These are phyloP conservation scores for Crithidia sp. DNA, from an alignment of 208 protist species.

Conservation along the genomic window DNA sequence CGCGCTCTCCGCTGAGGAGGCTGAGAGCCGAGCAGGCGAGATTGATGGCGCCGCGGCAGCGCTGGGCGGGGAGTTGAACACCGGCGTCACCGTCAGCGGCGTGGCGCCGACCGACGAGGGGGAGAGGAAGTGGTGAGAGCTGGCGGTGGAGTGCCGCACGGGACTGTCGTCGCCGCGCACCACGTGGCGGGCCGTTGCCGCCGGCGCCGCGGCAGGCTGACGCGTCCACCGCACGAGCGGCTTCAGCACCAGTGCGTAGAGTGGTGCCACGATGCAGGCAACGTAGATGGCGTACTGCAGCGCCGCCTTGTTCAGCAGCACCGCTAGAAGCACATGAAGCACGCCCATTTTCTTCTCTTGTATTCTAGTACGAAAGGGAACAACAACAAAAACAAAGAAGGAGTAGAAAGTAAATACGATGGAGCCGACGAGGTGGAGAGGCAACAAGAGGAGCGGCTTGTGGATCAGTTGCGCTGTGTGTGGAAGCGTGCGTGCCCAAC, in stretches of 20 bases:
- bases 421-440: no score
- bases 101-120: constrained; percentile 22
- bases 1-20: neutral
- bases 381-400: constrained; percentile 10
- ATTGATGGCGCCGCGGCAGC: neutral
- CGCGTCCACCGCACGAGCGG: constrained; percentile 34
- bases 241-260: constrained; percentile 64
- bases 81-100: constrained; percentile 5
- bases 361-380: neutral
- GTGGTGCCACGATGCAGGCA: constrained; percentile 50
- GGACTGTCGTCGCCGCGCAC: constrained; percentile 6
- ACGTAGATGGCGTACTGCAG: constrained; percentile 29
- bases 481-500: no score
- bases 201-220: neutral
- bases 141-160: constrained; percentile 15
- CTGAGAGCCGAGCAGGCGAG: neutral
- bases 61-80: constrained; percentile 7
- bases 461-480: no score
- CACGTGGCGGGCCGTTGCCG: neutral
- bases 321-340: neutral
- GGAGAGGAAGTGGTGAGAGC: constrained; percentile 19
- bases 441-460: no score
- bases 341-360: neutral
- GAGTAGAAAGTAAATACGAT: neutral
- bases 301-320: constrained; percentile 22